Conservation (phyloP, 73 alveolate species). For the Stentor coeruleus region DNA sequence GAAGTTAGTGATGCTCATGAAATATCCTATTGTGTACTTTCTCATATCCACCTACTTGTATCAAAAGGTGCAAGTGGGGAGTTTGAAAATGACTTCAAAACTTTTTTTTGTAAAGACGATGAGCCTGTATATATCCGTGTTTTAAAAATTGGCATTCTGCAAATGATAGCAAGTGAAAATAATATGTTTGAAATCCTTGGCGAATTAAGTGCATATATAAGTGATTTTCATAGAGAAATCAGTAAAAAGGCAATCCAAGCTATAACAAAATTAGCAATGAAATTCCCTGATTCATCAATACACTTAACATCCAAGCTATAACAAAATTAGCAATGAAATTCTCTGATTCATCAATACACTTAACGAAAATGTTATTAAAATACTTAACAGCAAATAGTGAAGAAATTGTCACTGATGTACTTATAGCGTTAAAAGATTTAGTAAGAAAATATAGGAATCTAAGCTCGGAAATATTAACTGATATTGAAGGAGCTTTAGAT, state of each 20-base stretch:
- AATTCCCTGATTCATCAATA: conserved; percentile 40
- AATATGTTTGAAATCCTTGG: conserved; percentile 68
- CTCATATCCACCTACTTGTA: conserved; percentile 86
- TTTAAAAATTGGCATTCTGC: conserved; percentile 81
- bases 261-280: conserved; percentile 51
- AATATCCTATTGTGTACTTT: conserved; percentile 81
- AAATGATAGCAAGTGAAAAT: conserved; percentile 50
- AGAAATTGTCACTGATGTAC: conserved; percentile 53
- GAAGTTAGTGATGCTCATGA: conserved; percentile 90
- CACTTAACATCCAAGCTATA: conserved; percentile 47
- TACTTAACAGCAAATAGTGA: conserved; percentile 48
- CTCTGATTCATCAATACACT: no score
- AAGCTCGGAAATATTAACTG: conserved; percentile 28
- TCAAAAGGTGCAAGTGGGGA: conserved; percentile 79
- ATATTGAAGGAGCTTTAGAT: not conserved
- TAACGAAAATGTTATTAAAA: conserved; percentile 38
- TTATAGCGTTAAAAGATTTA: conserved; percentile 49
- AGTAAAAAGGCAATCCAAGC: conserved; percentile 63
- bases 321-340: no score
- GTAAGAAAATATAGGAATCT: conserved; percentile 52
- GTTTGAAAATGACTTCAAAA: conserved; percentile 87
- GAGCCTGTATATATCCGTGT: conserved; percentile 94
- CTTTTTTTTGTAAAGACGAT: conserved; percentile 92
- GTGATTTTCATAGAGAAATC: conserved; percentile 78
- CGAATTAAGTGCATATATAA: conserved; percentile 84